Evolutionary conservation across 768 basidiomycete genomes (phyloP).

Genomic region (Mycena polygramma): DNA sequence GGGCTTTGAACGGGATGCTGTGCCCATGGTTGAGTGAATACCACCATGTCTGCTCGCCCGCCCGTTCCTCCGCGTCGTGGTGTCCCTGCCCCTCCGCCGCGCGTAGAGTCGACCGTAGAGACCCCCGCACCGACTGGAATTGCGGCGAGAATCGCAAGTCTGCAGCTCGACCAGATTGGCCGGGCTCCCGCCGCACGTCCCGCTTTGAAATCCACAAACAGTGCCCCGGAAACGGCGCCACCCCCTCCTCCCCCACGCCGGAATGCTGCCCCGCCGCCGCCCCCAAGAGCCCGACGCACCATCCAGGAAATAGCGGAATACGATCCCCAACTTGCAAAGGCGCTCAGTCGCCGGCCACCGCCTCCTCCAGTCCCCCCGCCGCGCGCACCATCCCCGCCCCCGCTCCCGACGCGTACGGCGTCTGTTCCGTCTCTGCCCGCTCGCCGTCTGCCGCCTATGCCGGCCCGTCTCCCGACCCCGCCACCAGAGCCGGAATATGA

Average conservation of each 20-base stretch:
- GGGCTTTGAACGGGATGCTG: no score
- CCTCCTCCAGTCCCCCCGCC: slow-evolving; percentile 12
- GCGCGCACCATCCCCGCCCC: not conserved
- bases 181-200: slow-evolving; percentile 32
- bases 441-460: slow-evolving; percentile 49
- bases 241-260: slow-evolving; percentile 19
- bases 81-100: slow-evolving; percentile 41
- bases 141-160: slow-evolving; percentile 48
- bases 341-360: slow-evolving; percentile 28
- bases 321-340: slow-evolving; percentile 24
- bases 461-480: slow-evolving; percentile 48
- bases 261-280: slow-evolving; percentile 4
- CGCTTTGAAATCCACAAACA: slow-evolving; percentile 4
- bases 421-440: slow-evolving; percentile 35
- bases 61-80: slow-evolving; percentile 45
- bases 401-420: slow-evolving; percentile 18
- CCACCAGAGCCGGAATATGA: slow-evolving; percentile 40
- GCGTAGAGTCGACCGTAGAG: slow-evolving; percentile 14
- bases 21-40: not conserved
- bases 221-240: not conserved
- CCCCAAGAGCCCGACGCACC: not conserved
- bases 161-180: slow-evolving; percentile 44
- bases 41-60: slow-evolving; percentile 35
- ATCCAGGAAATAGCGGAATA: slow-evolving; percentile 1
- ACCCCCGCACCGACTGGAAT: slow-evolving; percentile 37